Percentiles rank a stretch among this genome's conserved stretches.
Conservation (phyloP, 768 basidiomycete species). For the Naganishia friedmannii region DNA sequence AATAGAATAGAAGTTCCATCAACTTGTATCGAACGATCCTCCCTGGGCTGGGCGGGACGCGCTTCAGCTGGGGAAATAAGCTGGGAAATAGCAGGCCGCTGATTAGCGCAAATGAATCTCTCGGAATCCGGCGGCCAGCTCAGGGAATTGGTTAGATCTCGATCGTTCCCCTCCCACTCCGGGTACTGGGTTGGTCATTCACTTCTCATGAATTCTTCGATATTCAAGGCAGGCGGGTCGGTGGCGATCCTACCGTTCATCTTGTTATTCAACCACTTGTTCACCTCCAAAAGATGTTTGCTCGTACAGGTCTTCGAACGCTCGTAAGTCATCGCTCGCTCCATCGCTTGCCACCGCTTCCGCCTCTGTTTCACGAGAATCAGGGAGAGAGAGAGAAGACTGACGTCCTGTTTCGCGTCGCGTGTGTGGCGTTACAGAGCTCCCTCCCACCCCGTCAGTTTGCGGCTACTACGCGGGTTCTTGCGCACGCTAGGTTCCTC, state of each 20-base stretch:
- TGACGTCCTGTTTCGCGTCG: constrained; percentile 28
- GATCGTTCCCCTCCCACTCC: background rate
- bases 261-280: background rate
- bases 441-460: constrained; percentile 46
- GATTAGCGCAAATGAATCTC: background rate
- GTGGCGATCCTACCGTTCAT: background rate
- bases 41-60: background rate
- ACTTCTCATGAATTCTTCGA: background rate
- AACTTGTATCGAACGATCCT: background rate
- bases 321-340: too few species aligned
- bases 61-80: background rate
- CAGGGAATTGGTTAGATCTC: background rate
- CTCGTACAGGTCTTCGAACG: constrained; percentile 44
- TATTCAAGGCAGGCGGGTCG: background rate
- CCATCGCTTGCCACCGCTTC: background rate
- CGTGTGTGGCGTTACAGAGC: constrained; percentile 43
- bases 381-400: background rate
- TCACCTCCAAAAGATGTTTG: constrained; percentile 34
- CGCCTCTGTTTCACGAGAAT: background rate
- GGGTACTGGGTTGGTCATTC: constrained; percentile 3
- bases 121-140: background rate
- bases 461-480: constrained; percentile 35
- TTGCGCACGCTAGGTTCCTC: constrained; percentile 41
- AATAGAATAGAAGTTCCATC: background rate
- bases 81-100: background rate